These are phyloP conservation scores for Achaetomium macrosporum DNA, from an alignment of 2,329 filamentous ascomycete species.

Conservation along the genomic window DNA sequence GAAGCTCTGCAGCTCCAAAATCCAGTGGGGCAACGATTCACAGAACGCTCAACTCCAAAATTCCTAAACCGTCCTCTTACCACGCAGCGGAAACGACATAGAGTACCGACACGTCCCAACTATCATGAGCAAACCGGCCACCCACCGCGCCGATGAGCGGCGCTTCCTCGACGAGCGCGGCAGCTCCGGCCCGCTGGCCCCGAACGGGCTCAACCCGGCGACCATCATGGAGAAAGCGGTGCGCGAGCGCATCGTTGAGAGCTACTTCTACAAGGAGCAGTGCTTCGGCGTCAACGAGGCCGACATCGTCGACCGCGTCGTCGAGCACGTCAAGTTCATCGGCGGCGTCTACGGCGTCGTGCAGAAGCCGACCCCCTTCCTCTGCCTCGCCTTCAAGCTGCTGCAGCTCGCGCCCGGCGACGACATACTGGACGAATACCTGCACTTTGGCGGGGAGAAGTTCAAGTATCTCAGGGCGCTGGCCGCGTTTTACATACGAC, in stretches of 20 bases:
- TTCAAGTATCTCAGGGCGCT: slow-evolving; percentile 87
- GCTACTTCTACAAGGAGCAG: slow-evolving; percentile 98
- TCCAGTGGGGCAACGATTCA: background rate
- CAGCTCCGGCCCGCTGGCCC: slow-evolving; percentile 67
- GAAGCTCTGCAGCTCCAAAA: slow-evolving; percentile 1
- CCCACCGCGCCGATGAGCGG: slow-evolving; percentile 72
- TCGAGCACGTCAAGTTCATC: slow-evolving; percentile 72
- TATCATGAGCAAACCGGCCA: slow-evolving; percentile 36
- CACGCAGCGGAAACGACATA: background rate
- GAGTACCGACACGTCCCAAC: slow-evolving; percentile 7
- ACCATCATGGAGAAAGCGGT: slow-evolving; percentile 94
- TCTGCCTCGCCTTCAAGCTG: slow-evolving; percentile 92
- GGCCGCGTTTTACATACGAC: slow-evolving; percentile 85
- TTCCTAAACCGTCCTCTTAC: background rate
- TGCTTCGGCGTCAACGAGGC: slow-evolving; percentile 90
- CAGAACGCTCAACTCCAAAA: background rate
- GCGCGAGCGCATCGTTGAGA: slow-evolving; percentile 89
- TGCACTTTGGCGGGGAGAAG: slow-evolving; percentile 66
- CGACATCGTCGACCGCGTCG: slow-evolving; percentile 80
- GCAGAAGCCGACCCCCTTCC: slow-evolving; percentile 85
- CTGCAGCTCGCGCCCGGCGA: slow-evolving; percentile 79
- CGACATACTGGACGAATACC: slow-evolving; percentile 72
- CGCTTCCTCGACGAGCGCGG: slow-evolving; percentile 87
- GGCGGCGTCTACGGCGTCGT: slow-evolving; percentile 81
- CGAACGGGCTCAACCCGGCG: slow-evolving; percentile 86